Base-by-base conservation (phyloP, 2,329 filamentous ascomycete genomes). In the Cordyceps cateniannulata region DNA sequence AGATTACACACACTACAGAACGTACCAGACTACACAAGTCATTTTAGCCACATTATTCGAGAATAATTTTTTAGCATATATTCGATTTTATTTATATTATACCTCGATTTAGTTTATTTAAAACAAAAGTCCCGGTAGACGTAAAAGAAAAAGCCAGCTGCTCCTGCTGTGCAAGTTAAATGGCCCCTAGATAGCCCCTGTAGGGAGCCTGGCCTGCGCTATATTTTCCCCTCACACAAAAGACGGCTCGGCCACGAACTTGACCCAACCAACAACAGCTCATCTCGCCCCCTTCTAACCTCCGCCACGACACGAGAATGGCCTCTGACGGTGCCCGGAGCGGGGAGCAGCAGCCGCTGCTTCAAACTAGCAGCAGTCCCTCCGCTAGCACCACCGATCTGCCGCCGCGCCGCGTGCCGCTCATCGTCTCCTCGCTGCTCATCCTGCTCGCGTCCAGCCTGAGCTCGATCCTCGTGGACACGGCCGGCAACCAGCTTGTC, bases 401-500 rank as follows among this genome's bases (percentile, higher is more conserved):
- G 40, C 40, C 18, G 16, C 18, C 16, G 14, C 40, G 40, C 40
- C 55, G 55, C 44, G 44, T 20, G 20, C 10, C 29, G 20, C 45
- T 58, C 20, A 42, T 58, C 22, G 32, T 58, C 20, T 58, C 55
- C 16, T 32, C 45, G 20, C 29, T 58, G 4, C 55, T 58, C 29
- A 58, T 58, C 32, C 42, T 49, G 22, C 25, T 60, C 24, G 9
- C 49, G 8, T 47, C 27, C 48, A 60, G 32, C 10, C 22, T 60
- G 3, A 22, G 16, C 4, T 10, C 40, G 3, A 20, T 38, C 2
- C 27, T 60, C 27, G 48, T 60, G 27, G 27, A 45, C 29, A 38
- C 49, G n/a, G 48, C 48, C 18, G 20, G 27, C 32, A 61, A 57
- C 32, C 44, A 56, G 32, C 59, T 61, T 12, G 38, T 47, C 32